Evolutionary conservation across 2,329 filamentous ascomycete genomes (phyloP).

Genomic region (Fusarium albidum): DNA sequence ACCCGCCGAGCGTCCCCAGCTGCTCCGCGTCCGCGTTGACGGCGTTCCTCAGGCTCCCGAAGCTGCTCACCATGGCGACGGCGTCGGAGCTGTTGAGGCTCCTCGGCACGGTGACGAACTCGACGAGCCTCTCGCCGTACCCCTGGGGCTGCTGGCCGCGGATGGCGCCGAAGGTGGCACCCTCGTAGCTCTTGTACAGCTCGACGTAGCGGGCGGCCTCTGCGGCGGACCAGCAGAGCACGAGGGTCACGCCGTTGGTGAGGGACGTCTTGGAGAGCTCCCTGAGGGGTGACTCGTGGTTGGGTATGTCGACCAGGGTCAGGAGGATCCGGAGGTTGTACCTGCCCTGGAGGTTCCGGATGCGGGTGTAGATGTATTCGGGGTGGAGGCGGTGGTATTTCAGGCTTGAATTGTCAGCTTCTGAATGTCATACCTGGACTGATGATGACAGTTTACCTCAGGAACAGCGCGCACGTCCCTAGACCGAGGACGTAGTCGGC

Average conservation of each 20-base stretch:
- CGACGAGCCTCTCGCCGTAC: constrained; percentile 87
- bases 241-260: constrained; percentile 90
- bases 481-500: constrained; percentile 90
- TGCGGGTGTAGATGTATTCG: constrained; percentile 96
- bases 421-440: too few species aligned
- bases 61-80: constrained; percentile 86
- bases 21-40: constrained; percentile 90
- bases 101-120: constrained; percentile 90
- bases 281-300: constrained; percentile 88
- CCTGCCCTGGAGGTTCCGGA: constrained; percentile 82
- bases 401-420: too few species aligned
- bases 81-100: constrained; percentile 96
- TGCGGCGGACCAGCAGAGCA: constrained; percentile 92
- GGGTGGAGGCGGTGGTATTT: constrained; percentile 98
- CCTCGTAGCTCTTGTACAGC: constrained; percentile 93
- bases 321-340: constrained; percentile 88
- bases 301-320: constrained; percentile 92
- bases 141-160: constrained; percentile 82
- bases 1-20: constrained; percentile 83
- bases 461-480: constrained; percentile 90
- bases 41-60: constrained; percentile 86
- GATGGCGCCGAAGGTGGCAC: constrained; percentile 82
- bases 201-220: constrained; percentile 95
- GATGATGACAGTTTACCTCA: constrained; percentile 71
- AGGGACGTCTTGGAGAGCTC: constrained; percentile 93